Base-by-base conservation (phyloP, 768 basidiomycete genomes). In the Suillus brevipes region DNA sequence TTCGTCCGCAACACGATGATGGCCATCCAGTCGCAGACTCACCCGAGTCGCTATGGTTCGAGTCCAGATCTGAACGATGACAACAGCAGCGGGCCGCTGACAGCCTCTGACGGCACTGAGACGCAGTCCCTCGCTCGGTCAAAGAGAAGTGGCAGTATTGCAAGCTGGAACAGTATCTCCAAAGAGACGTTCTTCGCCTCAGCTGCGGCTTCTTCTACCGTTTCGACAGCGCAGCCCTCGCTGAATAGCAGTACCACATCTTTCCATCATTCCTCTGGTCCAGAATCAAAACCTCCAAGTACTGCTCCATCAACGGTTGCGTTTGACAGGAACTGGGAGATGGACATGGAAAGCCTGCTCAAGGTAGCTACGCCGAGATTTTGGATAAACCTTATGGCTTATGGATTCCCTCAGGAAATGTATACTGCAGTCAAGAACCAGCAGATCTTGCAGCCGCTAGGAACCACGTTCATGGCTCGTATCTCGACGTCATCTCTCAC, bases 1-100 rank as follows among this genome's bases (percentile, higher is more conserved):
- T 99, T 99, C 76, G 89, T 99, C 8, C 86, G 89, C 59, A 98
- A 99, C 75, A 98, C 96, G 1, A 84, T 99, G 75, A 79, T 86
- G 4, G 90, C 94, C 1, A 91, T 99, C 63, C 92, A 91, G 71
- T 87, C 85, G 74, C 92, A 94, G 67, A 77, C 89, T 42, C 87
- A 88, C 65, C 84, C 90, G 0, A 78, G 78, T 37, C 80, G 81
- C 52, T 74, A 81, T 5, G 79, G 84, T 18, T 89, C 91, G 0
- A 81, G 82, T 20, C 83, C 86, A 23, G 92, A 91, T 62, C 79
- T 89, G 5, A 83, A 85, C 31, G 82, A 83, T 47, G 90, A 94
- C 66, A 92, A 92, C 65, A 79, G 79, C 56, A 92, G 89, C 66
- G 75, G 87, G 49, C 86, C 82, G 4, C 84, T 82, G 31, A 76